Conservation (phyloP, 169 alveolate genomes). For the Cryptosporidium sp. region DNA sequence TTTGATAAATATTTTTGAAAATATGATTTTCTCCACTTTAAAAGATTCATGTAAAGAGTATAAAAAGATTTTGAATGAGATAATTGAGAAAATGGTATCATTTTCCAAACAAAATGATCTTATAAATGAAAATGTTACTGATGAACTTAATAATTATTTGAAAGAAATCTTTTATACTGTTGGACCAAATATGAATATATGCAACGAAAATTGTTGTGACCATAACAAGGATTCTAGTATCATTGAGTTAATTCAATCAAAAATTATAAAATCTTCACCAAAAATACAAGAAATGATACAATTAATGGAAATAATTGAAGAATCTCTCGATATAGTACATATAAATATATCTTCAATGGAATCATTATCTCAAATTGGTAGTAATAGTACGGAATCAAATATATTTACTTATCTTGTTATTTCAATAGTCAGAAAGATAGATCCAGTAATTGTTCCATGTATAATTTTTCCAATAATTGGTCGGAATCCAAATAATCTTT, state of each 20-base stretch:
- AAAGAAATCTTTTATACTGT: constrained; percentile 20
- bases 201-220: neutral
- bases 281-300: neutral
- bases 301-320: constrained; percentile 1
- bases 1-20: constrained; percentile 30
- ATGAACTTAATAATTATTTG: neutral
- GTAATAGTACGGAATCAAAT: neutral
- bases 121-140: neutral
- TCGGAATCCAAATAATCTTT: constrained; percentile 23
- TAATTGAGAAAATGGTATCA: neutral
- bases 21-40: constrained; percentile 5
- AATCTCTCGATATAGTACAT: neutral
- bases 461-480: constrained; percentile 38
- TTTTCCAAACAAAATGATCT: neutral
- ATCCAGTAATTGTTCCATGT: constrained; percentile 59
- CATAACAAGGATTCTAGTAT: neutral
- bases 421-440: constrained; percentile 29
- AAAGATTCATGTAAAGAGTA: constrained; percentile 42
- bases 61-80: neutral
- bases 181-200: neutral
- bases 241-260: neutral
- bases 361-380: neutral
- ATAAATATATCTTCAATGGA: neutral
- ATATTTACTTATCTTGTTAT: constrained; percentile 21
- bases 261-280: neutral